A percentile compares a stretch with the other conserved stretches of the same genome.
Evolutionary conservation across 2,329 filamentous ascomycete species (phyloP).

Genomic region (Verticillium tricorpus): DNA sequence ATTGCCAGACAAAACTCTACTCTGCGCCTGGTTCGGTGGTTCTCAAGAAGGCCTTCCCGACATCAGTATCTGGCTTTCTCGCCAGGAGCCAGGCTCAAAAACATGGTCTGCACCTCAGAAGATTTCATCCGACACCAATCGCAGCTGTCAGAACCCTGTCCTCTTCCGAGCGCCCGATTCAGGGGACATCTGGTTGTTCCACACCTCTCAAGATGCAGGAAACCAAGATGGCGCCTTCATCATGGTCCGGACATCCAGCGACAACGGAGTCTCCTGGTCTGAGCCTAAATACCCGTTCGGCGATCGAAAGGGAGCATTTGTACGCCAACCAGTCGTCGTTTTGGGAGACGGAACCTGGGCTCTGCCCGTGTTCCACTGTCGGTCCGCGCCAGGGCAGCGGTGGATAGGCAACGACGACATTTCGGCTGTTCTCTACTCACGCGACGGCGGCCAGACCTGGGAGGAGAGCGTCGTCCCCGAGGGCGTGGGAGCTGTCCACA

Average conservation of each 20-base stretch:
- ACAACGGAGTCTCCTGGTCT: constrained; percentile 32
- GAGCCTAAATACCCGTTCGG: constrained; percentile 24
- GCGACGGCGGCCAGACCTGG: constrained; percentile 34
- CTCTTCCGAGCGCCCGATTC: constrained; percentile 30
- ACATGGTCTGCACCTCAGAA: constrained; percentile 28
- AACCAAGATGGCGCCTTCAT: constrained; percentile 37
- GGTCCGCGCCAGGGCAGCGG: constrained; percentile 30
- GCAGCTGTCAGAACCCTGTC: constrained; percentile 41
- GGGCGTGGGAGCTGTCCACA: constrained; percentile 35
- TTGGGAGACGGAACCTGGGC: constrained; percentile 32
- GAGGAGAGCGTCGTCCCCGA: constrained; percentile 29
- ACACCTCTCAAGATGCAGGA: constrained; percentile 38
- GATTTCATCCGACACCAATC: constrained; percentile 30
- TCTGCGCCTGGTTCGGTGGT: constrained; percentile 41
- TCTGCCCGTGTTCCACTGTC: constrained; percentile 37
- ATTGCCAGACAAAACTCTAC: constrained; percentile 31
- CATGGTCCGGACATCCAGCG: constrained; percentile 27
- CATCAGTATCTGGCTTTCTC: constrained; percentile 37
- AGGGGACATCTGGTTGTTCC: constrained; percentile 33
- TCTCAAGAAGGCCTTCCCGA: constrained; percentile 39
- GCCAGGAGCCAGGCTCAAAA: constrained; percentile 20
- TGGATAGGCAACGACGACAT: constrained; percentile 42
- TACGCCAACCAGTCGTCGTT: constrained; percentile 34
- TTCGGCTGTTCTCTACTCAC: constrained; percentile 30
- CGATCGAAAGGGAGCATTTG: constrained; percentile 30